These are phyloP conservation scores for Trypanosoma platydactyli DNA, from an alignment of 208 protist genomes.

Conservation along the genomic window DNA sequence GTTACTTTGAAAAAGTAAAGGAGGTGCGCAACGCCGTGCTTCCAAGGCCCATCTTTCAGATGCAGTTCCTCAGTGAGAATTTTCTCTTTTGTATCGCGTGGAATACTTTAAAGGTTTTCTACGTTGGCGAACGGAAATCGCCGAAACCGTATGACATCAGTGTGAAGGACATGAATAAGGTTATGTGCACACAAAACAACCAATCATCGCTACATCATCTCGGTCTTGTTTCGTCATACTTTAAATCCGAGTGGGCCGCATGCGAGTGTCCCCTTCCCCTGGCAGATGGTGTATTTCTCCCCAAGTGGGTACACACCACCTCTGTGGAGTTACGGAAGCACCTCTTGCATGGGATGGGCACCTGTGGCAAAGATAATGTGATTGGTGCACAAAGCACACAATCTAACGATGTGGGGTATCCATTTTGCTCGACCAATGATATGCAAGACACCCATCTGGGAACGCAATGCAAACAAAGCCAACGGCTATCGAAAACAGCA, in stretches of 20 bases:
- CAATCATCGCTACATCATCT: slow-evolving; percentile 24
- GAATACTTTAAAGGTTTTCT: slow-evolving; percentile 31
- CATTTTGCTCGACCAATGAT: not conserved
- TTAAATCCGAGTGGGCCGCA: slow-evolving; percentile 55
- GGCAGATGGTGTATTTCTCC: slow-evolving; percentile 39
- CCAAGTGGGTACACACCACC: slow-evolving; percentile 40
- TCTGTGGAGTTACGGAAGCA: slow-evolving; percentile 5
- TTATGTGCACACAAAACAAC: slow-evolving; percentile 15
- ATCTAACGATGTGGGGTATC: not conserved
- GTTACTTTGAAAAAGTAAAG: slow-evolving; percentile 32
- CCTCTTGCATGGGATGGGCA: not conserved
- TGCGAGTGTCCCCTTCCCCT: slow-evolving; percentile 46
- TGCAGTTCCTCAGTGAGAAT: slow-evolving; percentile 24
- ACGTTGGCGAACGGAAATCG: slow-evolving; percentile 24
- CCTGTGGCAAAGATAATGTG: not conserved
- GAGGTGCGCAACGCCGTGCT: slow-evolving; percentile 28
- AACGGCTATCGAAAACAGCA: too few relatives aligned
- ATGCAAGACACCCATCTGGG: too few relatives aligned
- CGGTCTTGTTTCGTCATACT: slow-evolving; percentile 26
- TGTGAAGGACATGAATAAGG: slow-evolving; percentile 17
- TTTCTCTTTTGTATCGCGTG: slow-evolving; percentile 29
- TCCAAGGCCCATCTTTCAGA: slow-evolving; percentile 31
- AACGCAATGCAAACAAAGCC: too few relatives aligned
- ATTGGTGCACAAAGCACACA: too few relatives aligned
- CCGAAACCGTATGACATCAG: slow-evolving; percentile 28